Evolutionary conservation across 148 eudicot species (phyloP), one percentile per base, ranked within the genome.

Genomic region (Rhododendron mucronatum): DNA sequence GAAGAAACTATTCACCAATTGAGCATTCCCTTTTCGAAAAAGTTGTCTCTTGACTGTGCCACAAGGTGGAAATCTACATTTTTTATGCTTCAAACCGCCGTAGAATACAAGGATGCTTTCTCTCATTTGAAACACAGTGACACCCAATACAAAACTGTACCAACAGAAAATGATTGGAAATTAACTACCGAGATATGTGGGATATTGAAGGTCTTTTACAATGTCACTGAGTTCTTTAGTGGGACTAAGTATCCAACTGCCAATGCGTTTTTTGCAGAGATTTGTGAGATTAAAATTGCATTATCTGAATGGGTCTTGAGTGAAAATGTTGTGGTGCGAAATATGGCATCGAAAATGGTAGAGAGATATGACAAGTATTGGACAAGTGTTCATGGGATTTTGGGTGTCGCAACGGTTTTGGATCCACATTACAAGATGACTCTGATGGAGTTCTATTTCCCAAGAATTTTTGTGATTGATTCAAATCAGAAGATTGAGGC

Each of bases 311-410:
- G 79, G 79, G 23, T 37, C n/a, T 37, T 4, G 79, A 35, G 45
- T 75, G n/a, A 37, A 37, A 37, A 35, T 18, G 79, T 33, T 1
- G 26, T 75, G 79, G 23, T 75, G n/a, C 41, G 8, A 20, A 75
- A 35, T 7, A 75, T 75, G 79, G 48, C 79, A 39, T 75, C 11
- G 23, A 35, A 75, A 35, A 75, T 35, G 45, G 78, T 7, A 35
- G 79, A 75, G n/a, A 75, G 39, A 75, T 75, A 75, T 39, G 79
- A 75, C 45, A 75, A 75, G 48, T 39, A 37, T 39, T 75, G 79
- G 47, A 16, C 7, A 75, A 39, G 5, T 15, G 39, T 75, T 75
- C 79, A 15, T 75, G 45, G n/a, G 45, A 75, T 75, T 75, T 37
- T 75, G 39, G 79, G 48, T 15, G 79, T 75, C 5, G 48, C 79